Evolutionary conservation across 192 early-diverging fungal genomes (phyloP).

Genomic region (Dispira parvispora): DNA sequence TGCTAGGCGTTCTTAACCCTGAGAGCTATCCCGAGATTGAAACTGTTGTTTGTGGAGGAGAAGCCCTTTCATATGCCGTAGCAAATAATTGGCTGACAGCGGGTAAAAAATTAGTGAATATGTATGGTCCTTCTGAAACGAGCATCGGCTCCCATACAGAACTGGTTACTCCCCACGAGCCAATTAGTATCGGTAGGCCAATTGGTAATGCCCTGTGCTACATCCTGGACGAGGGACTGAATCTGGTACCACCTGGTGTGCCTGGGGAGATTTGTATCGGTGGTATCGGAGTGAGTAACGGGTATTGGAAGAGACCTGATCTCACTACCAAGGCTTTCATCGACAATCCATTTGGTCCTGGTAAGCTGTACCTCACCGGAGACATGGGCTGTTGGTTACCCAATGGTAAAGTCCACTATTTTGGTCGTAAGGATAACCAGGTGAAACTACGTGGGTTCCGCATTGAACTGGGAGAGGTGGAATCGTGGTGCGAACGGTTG

Average conservation of each 20-base stretch:
- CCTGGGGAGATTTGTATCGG: neutral
- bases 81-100: no score
- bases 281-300: slow-evolving; percentile 15
- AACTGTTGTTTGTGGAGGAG: neutral
- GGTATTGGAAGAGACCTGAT: slow-evolving; percentile 21
- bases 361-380: slow-evolving; percentile 19
- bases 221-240: neutral
- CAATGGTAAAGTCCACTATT: slow-evolving; percentile 16
- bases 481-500: slow-evolving; percentile 9
- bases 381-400: slow-evolving; percentile 18
- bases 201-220: neutral
- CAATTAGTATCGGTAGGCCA: neutral
- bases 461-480: slow-evolving; percentile 19
- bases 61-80: neutral
- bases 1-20: neutral
- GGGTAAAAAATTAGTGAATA: neutral
- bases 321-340: slow-evolving; percentile 20
- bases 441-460: slow-evolving; percentile 24
- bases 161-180: neutral
- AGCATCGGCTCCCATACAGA: neutral
- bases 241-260: neutral
- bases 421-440: slow-evolving; percentile 23
- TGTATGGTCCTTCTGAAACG: slow-evolving; percentile 1
- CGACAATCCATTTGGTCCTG: slow-evolving; percentile 19
- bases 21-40: neutral